Percentiles rank a stretch among this genome's conserved stretches.
Evolutionary conservation across 2,329 filamentous ascomycete species (phyloP).

Genomic region (Colletotrichum simmondsii): DNA sequence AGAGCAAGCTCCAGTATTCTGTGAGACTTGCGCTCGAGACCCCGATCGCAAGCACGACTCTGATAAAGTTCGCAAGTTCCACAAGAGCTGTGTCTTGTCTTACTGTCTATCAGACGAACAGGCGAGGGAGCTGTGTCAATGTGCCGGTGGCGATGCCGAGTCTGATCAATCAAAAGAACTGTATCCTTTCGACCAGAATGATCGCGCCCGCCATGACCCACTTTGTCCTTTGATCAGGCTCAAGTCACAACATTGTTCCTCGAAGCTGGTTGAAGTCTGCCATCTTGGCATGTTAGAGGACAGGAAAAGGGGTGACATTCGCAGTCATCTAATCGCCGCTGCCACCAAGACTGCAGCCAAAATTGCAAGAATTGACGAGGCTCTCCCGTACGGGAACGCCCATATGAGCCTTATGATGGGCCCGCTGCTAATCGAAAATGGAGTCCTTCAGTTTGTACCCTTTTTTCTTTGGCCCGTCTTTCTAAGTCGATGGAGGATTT

Average conservation of each 20-base stretch:
- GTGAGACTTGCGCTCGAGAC: too few species aligned
- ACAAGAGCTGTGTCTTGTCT: too few species aligned
- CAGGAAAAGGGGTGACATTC: not conserved
- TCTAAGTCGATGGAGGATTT: too few species aligned
- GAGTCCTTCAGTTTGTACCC: not conserved
- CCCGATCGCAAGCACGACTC: too few species aligned
- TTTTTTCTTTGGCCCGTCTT: not conserved
- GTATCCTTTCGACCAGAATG: not conserved
- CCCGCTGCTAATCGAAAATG: not conserved
- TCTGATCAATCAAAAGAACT: not conserved
- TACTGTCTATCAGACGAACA: too few species aligned
- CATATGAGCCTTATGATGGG: not conserved
- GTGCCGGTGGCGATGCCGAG: too few species aligned
- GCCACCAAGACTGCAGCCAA: not conserved
- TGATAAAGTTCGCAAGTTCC: rapidly evolving
- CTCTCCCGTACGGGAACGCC: not conserved
- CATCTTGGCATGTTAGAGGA: not conserved
- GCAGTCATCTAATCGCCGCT: not conserved
- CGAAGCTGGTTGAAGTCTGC: not conserved
- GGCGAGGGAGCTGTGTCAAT: too few species aligned
- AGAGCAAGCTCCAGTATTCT: too few species aligned
- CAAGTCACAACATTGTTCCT: not conserved
- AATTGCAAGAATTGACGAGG: not conserved
- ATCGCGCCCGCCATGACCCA: not conserved
- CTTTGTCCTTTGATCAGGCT: not conserved